phyloP scores from a whole-genome alignment of 805 yeast species.

The Kodamaea neixiangensis region DNA sequence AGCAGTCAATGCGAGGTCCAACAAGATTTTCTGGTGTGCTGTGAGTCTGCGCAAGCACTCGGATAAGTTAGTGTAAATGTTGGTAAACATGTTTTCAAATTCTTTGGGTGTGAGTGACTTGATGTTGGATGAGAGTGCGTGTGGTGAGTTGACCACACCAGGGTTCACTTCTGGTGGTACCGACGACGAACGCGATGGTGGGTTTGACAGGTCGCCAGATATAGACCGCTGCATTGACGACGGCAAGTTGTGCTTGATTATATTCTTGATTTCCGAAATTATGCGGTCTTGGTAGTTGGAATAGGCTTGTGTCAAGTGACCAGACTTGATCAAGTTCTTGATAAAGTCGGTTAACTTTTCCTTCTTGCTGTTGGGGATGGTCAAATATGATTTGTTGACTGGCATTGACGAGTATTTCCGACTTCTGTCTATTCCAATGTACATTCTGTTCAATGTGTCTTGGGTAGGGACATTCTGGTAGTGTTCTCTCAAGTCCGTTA shows the following conservation, averaged over 20 bases:
- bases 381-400: constrained; percentile 38
- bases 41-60: constrained; percentile 75
- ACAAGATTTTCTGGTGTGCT: constrained; percentile 73
- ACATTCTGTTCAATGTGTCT: constrained; percentile 55
- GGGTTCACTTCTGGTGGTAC: constrained; percentile 22
- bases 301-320: constrained; percentile 62
- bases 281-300: constrained; percentile 65
- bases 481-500: constrained; percentile 63
- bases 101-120: constrained; percentile 71
- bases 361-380: constrained; percentile 43
- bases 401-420: constrained; percentile 19
- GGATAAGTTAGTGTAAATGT: constrained; percentile 61
- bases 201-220: constrained; percentile 24
- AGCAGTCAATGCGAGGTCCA: constrained; percentile 60
- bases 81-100: constrained; percentile 68
- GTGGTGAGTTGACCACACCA: constrained; percentile 12
- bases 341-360: constrained; percentile 48
- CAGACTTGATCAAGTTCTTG: constrained; percentile 60
- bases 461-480: constrained; percentile 48
- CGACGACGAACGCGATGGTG: constrained; percentile 31
- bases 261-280: constrained; percentile 68
- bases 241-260: constrained; percentile 69
- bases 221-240: constrained; percentile 17
- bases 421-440: constrained; percentile 27
- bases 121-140: constrained; percentile 43